A percentile compares a stretch with the other conserved stretches of the same genome.
Conservation (phyloP, 75 land plant genomes). For the Larix kaempferi region DNA sequence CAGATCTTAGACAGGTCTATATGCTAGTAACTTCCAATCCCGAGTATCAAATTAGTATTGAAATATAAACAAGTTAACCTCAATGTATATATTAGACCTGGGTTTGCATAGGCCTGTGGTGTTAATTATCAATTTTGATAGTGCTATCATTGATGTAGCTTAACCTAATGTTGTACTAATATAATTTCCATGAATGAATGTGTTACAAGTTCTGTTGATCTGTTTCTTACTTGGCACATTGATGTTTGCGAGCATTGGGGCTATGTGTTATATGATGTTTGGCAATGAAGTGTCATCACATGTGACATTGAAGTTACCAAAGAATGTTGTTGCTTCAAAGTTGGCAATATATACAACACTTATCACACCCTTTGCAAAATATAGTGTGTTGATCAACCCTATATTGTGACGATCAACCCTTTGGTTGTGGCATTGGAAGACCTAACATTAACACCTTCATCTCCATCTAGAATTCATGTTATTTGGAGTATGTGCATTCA, state of each 20-base stretch:
- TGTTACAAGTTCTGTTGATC: neutral
- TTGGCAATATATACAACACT: conserved; percentile 21
- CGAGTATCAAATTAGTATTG: no score
- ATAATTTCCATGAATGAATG: no score
- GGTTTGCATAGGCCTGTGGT: no score
- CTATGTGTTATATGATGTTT: conserved; percentile 16
- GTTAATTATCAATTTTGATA: no score
- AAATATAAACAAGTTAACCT: no score
- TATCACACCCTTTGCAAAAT: conserved; percentile 1
- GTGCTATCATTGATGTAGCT: no score
- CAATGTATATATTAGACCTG: no score
- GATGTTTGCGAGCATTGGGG: conserved; percentile 11
- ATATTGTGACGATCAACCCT: no score
- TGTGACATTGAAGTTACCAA: conserved; percentile 25
- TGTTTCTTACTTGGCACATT: conserved; percentile 7
- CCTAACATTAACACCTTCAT: neutral
- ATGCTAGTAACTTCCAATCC: no score
- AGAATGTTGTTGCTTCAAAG: conserved; percentile 11
- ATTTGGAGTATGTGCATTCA: conserved; percentile 22
- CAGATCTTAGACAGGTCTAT: no score
- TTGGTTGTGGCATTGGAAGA: neutral
- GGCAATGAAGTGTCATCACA: conserved; percentile 14
- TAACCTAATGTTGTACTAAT: no score
- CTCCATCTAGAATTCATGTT: no score
- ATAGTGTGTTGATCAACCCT: neutral